phyloP scores from a whole-genome alignment of 2,329 filamentous ascomycete genomes.

The Microsporum ferrugineum region DNA sequence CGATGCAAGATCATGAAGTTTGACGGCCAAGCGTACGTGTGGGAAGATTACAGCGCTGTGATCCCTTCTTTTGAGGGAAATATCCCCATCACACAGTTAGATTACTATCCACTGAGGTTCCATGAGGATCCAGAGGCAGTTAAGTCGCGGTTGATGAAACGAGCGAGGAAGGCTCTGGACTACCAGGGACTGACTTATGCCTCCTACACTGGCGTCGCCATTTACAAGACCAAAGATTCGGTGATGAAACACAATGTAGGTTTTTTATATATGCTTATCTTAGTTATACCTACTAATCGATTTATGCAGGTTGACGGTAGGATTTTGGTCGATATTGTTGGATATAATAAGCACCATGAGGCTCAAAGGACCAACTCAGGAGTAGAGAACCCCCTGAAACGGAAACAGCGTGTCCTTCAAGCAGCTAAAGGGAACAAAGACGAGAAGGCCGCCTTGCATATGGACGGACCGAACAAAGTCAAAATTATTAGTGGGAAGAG shows the following conservation, averaged over 20 bases:
- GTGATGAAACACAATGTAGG: slow-evolving; percentile 1
- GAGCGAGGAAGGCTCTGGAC: slow-evolving; percentile 34
- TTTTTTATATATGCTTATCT: not conserved
- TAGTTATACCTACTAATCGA: slow-evolving; percentile 5
- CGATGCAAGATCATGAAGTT: slow-evolving; percentile 1
- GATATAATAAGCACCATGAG: slow-evolving; percentile 35
- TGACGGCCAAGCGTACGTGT: slow-evolving; percentile 26
- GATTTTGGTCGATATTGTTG: slow-evolving; percentile 33
- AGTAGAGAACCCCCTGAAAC: not conserved
- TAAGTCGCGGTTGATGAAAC: slow-evolving; percentile 20
- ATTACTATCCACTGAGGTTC: slow-evolving; percentile 30
- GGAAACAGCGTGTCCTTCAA: not conserved
- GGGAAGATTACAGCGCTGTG: slow-evolving; percentile 27
- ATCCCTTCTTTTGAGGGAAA: slow-evolving; percentile 29
- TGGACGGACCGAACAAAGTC: not conserved
- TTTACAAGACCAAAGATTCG: slow-evolving; percentile 15
- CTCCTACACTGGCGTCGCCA: slow-evolving; percentile 35
- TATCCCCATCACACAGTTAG: slow-evolving; percentile 32
- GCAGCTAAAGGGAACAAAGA: not conserved
- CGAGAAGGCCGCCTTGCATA: not conserved
- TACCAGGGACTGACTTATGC: slow-evolving; percentile 35
- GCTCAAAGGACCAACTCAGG: slow-evolving; percentile 5
- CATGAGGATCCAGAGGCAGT: slow-evolving; percentile 24
- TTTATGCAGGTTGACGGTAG: slow-evolving; percentile 34
- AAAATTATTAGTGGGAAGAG: not conserved